Percentiles rank a stretch among this genome's conserved stretches.
Conservation (phyloP, 345 rosid species). For the Eutrema heterophyllum region DNA sequence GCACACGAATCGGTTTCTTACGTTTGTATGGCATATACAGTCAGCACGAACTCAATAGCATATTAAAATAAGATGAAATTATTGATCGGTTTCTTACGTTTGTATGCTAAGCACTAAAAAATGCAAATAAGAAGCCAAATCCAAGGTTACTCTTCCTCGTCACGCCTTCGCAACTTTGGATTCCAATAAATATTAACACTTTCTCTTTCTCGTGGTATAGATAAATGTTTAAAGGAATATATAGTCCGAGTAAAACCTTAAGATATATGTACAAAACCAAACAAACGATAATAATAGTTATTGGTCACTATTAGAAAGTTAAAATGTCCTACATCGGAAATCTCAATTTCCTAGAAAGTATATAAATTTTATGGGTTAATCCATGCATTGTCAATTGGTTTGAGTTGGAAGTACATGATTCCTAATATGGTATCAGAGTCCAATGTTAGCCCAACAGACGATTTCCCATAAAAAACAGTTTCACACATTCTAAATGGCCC, state of each 20-base stretch:
- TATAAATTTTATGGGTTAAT: too few species aligned
- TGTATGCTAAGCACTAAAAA: background rate
- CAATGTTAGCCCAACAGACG: too few species aligned
- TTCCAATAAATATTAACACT: background rate
- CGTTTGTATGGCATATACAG: background rate
- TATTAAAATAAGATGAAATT: background rate
- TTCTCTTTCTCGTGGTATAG: background rate
- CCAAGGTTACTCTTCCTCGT: background rate
- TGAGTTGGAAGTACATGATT: too few species aligned
- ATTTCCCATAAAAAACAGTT: too few species aligned
- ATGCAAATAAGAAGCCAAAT: background rate
- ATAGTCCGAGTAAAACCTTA: background rate
- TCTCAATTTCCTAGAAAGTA: too few species aligned
- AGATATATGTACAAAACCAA: background rate
- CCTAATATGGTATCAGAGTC: too few species aligned
- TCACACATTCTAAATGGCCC: too few species aligned
- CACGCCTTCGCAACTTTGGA: background rate
- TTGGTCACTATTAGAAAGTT: too few species aligned
- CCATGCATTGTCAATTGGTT: too few species aligned
- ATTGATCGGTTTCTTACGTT: background rate
- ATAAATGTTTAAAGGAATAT: background rate
- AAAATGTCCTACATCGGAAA: too few species aligned
- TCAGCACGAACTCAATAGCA: background rate
- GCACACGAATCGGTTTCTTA: too few species aligned
- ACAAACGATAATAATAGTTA: background rate